phyloP scores from a whole-genome alignment of 2,329 filamentous ascomycete species.

The Cadophora gregata region DNA sequence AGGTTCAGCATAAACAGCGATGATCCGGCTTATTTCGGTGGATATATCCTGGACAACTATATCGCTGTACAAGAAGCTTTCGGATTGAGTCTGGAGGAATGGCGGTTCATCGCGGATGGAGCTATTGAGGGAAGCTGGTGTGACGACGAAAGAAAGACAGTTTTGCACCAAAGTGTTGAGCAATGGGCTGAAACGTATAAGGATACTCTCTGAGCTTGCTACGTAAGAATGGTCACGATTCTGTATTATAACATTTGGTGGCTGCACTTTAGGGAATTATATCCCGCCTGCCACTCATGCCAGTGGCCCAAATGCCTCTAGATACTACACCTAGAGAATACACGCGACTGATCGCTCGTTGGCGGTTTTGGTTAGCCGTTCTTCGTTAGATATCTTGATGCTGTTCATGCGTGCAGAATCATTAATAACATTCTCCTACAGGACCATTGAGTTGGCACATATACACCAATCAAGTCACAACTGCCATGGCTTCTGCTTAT shows the following conservation, averaged over 20 bases:
- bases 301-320: not conserved
- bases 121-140: constrained; percentile 76
- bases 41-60: constrained; percentile 77
- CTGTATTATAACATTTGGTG: not conserved
- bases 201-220: not conserved
- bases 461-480: no score
- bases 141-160: constrained; percentile 63
- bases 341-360: not conserved
- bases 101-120: constrained; percentile 66
- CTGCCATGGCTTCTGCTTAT: no score
- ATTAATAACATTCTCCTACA: no score
- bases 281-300: not conserved
- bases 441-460: no score
- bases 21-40: constrained; percentile 66
- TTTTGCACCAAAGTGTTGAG: constrained; percentile 57
- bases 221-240: not conserved
- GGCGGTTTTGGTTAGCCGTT: no score
- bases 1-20: constrained; percentile 55
- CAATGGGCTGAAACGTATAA: constrained; percentile 43
- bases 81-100: constrained; percentile 65
- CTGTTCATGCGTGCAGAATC: no score
- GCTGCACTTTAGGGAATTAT: not conserved
- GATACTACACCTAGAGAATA: not conserved
- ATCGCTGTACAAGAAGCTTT: constrained; percentile 78
- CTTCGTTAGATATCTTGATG: not conserved